Conservation (phyloP, 805 yeast species). For the Cyberlindnera suaveolens region DNA sequence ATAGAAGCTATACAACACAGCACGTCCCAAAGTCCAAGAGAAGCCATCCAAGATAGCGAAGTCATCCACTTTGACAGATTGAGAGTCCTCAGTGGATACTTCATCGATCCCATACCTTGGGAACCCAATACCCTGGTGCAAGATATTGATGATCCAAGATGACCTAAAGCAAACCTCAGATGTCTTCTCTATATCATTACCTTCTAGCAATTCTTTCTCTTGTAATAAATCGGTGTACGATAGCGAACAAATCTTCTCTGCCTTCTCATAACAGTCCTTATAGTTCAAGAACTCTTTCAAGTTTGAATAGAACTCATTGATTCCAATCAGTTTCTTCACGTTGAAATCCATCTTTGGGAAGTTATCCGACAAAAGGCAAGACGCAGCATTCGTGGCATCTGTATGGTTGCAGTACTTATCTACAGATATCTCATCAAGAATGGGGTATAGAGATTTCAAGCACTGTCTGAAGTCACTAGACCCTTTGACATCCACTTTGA, state of each 20-base stretch:
- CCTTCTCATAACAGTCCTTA: conserved; percentile 33
- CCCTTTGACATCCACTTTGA: conserved; percentile 35
- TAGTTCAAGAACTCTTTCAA: conserved; percentile 39
- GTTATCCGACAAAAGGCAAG: conserved; percentile 46
- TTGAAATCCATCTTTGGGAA: conserved; percentile 55
- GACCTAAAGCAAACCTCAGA: conserved; percentile 56
- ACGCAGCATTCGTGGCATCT: conserved; percentile 22
- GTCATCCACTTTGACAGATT: conserved; percentile 22
- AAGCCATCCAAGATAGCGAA: conserved; percentile 40
- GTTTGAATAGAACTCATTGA: conserved; percentile 64
- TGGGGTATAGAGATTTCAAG: conserved; percentile 38
- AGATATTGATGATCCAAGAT: conserved; percentile 49
- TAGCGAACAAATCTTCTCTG: conserved; percentile 40
- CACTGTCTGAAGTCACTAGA: conserved; percentile 47
- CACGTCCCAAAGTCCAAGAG: conserved; percentile 56
- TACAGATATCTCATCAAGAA: conserved; percentile 26
- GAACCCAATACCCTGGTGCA: conserved; percentile 57
- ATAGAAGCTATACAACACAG: conserved; percentile 53
- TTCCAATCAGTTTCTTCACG: conserved; percentile 52
- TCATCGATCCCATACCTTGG: conserved; percentile 43
- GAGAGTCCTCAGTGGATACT: conserved; percentile 11
- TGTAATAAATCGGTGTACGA: conserved; percentile 12
- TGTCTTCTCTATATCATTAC: conserved; percentile 36
- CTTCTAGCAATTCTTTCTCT: conserved; percentile 15
- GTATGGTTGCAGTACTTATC: conserved; percentile 20